Conservation (phyloP, 148 eudicot genomes). For the Arbutus unedo region DNA sequence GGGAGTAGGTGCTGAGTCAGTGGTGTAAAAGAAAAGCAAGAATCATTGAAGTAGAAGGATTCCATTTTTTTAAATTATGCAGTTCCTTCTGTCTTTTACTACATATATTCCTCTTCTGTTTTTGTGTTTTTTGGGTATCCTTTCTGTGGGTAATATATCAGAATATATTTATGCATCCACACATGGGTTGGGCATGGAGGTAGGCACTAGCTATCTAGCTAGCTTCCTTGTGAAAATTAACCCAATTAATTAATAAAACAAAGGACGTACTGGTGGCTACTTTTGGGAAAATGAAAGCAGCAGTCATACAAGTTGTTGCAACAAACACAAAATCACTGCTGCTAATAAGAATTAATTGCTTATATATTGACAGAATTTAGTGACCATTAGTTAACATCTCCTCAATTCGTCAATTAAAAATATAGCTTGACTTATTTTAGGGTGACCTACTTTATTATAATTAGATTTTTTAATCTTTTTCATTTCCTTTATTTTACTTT, state of each 20-base stretch:
- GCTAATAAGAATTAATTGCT: not conserved
- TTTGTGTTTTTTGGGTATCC: not conserved
- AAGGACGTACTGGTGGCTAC: not conserved
- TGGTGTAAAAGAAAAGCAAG: constrained; percentile 27
- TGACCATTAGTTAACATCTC: not conserved
- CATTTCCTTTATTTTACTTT: too few relatives aligned
- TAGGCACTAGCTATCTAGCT: constrained; percentile 1
- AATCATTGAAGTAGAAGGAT: constrained; percentile 18
- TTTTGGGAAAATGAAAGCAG: not conserved
- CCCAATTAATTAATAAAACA: not conserved
- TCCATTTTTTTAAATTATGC: constrained; percentile 22
- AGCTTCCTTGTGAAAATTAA: not conserved
- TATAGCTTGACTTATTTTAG: too few relatives aligned
- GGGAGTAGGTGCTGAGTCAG: constrained; percentile 9
- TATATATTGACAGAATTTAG: too few relatives aligned
- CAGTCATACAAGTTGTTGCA: constrained; percentile 6
- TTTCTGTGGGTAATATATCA: not conserved
- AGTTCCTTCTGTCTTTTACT: constrained; percentile 11
- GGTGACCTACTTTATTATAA: too few relatives aligned
- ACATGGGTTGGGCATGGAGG: constrained; percentile 6
- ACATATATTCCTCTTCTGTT: not conserved
- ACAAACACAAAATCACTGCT: not conserved
- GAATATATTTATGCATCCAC: constrained; percentile 6
- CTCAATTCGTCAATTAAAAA: too few relatives aligned
- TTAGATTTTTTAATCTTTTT: too few relatives aligned